A percentile compares a stretch with the other conserved stretches of the same genome.
phyloP scores from a whole-genome alignment of 164 flowering plant genomes.

The Santalum album region DNA sequence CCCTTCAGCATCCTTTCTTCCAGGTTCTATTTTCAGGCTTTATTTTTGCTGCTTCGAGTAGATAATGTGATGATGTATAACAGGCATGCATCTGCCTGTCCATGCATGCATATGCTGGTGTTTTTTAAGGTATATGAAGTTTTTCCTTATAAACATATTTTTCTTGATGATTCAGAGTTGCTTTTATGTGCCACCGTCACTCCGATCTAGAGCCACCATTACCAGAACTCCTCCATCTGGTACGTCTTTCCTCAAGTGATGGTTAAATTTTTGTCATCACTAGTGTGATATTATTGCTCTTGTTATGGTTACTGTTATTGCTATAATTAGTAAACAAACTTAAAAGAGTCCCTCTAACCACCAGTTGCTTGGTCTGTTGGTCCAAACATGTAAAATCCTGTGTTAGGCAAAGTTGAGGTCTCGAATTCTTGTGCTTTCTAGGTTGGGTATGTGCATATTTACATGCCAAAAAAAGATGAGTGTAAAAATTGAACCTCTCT shows the following conservation, averaged over 20 bases:
- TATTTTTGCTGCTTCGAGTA: not conserved
- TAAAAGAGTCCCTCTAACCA: too few species aligned
- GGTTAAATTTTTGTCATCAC: not conserved
- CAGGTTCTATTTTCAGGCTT: constrained; percentile 24
- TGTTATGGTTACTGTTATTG: not conserved
- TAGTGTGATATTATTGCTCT: not conserved
- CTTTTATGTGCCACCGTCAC: constrained; percentile 87
- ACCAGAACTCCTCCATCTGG: constrained; percentile 83
- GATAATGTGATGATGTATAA: not conserved
- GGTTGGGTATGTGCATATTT: too few species aligned
- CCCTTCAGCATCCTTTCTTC: constrained; percentile 65
- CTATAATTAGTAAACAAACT: not conserved
- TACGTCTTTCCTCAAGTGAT: constrained; percentile 13
- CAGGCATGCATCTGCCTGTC: not conserved
- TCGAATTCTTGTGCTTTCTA: not conserved
- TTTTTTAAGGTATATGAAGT: too few species aligned
- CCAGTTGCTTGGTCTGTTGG: too few species aligned
- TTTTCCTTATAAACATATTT: not conserved
- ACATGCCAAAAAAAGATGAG: too few species aligned
- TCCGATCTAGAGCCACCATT: constrained; percentile 46
- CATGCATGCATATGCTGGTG: too few species aligned
- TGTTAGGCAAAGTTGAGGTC: too few species aligned
- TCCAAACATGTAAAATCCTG: too few species aligned
- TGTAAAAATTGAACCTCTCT: too few species aligned
- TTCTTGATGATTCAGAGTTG: constrained; percentile 50